These are phyloP conservation scores for Lentinula novae-zelandiae DNA, from an alignment of 1,284 basidiomycete species.

Conservation along the genomic window DNA sequence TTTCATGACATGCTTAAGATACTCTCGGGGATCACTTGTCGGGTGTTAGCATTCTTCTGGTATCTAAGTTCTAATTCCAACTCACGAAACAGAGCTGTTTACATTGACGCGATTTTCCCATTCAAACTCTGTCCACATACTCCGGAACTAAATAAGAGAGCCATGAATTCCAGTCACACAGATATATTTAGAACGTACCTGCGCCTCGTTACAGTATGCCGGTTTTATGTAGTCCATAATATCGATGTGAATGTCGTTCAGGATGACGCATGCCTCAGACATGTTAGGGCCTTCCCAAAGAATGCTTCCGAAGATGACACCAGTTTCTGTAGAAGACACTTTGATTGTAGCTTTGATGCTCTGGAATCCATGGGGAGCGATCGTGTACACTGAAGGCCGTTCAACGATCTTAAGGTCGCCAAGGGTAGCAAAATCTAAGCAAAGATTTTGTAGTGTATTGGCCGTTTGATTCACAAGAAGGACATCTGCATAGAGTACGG, in stretches of 20 bases:
- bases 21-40: constrained; percentile 67
- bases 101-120: constrained; percentile 99
- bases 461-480: constrained; percentile 96
- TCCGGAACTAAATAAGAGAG: constrained; percentile 65
- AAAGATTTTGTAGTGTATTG: constrained; percentile 95
- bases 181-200: constrained; percentile 47
- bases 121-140: constrained; percentile 98
- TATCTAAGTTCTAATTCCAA: neutral
- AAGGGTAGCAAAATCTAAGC: constrained; percentile 95
- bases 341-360: constrained; percentile 99
- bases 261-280: constrained; percentile 83
- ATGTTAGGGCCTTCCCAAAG: constrained; percentile 93
- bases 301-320: constrained; percentile 98
- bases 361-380: constrained; percentile 97
- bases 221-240: constrained; percentile 99
- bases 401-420: constrained; percentile 98
- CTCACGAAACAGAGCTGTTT: constrained; percentile 75
- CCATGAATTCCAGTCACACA: constrained; percentile 5
- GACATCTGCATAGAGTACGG: constrained; percentile 57
- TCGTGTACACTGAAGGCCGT: constrained; percentile 87
- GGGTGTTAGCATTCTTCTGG: constrained; percentile 6
- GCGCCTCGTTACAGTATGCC: constrained; percentile 91
- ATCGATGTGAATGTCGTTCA: constrained; percentile 98
- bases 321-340: constrained; percentile 96
- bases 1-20: constrained; percentile 88